phyloP scores from a whole-genome alignment of 768 basidiomycete species.

The Tephrocybe sp. region DNA sequence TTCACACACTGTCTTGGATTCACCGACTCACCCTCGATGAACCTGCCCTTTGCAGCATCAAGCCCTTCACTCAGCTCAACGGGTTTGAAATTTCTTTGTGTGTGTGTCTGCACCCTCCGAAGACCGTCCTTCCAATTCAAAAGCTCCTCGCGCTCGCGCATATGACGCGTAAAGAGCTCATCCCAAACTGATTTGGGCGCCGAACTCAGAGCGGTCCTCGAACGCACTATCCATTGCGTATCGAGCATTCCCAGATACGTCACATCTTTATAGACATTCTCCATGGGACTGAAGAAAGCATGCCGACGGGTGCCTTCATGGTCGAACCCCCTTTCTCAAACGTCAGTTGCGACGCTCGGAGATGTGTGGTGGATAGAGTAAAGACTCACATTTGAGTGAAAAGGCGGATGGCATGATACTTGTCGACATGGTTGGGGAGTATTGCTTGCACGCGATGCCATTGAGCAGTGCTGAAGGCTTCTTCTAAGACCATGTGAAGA shows the following conservation, averaged over 20 bases:
- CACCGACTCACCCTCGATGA: too few relatives aligned
- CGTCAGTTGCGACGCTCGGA: not conserved
- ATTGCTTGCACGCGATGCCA: slow-evolving; percentile 55
- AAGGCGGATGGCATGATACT: slow-evolving; percentile 41
- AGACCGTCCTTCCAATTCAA: slow-evolving; percentile 44
- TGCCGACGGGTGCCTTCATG: slow-evolving; percentile 64
- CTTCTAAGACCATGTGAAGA: slow-evolving; percentile 38
- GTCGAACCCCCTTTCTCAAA: slow-evolving; percentile 44
- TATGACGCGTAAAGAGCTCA: slow-evolving; percentile 56
- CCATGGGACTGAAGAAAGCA: slow-evolving; percentile 44
- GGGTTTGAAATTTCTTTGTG: not conserved
- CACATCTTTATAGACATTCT: slow-evolving; percentile 53
- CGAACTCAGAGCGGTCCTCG: slow-evolving; percentile 7
- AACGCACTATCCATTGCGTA: slow-evolving; percentile 56
- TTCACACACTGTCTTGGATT: too few relatives aligned
- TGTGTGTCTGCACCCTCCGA: slow-evolving; percentile 10
- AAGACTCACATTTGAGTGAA: slow-evolving; percentile 45
- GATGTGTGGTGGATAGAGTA: not conserved
- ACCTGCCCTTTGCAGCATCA: too few relatives aligned
- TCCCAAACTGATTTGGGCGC: slow-evolving; percentile 52
- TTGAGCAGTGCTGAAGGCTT: slow-evolving; percentile 43
- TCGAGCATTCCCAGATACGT: slow-evolving; percentile 59
- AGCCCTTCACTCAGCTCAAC: too few relatives aligned
- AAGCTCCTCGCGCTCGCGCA: slow-evolving; percentile 54
- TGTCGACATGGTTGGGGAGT: slow-evolving; percentile 41